Conservation (phyloP, 2,329 filamentous ascomycete genomes). For the Trichoderma breve region DNA sequence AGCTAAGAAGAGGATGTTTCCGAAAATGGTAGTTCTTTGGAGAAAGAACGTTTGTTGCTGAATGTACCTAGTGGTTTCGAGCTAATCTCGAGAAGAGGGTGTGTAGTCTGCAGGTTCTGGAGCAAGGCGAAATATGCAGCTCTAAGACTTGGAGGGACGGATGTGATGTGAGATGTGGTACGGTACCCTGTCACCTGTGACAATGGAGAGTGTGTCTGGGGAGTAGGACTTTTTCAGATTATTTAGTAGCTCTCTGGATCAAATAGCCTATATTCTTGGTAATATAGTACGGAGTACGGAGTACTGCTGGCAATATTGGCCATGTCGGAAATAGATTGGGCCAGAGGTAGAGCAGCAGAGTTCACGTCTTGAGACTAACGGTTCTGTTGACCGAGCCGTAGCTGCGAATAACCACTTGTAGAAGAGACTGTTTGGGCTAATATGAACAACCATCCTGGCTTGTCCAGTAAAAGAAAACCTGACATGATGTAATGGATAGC, state of each 20-base stretch:
- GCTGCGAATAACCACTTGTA: background rate
- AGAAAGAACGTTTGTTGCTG: background rate
- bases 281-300: no score
- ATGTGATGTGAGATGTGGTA: background rate
- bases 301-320: background rate
- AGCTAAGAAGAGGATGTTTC: background rate
- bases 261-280: background rate
- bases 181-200: background rate
- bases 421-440: background rate
- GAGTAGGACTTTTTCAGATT: no score
- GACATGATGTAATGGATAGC: background rate
- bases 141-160: background rate
- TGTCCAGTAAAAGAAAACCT: background rate
- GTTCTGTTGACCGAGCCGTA: background rate
- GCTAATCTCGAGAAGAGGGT: background rate
- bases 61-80: background rate
- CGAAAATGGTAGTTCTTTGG: background rate
- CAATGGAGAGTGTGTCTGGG: background rate
- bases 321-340: background rate
- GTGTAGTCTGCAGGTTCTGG: background rate
- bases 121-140: background rate
- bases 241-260: no score
- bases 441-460: no score
- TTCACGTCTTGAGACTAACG: background rate
- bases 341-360: fast-evolving